Evolutionary conservation across 805 yeast genomes (phyloP), one percentile per base, ranked within the genome.

Genomic region (Scheffersomyces spartinae): DNA sequence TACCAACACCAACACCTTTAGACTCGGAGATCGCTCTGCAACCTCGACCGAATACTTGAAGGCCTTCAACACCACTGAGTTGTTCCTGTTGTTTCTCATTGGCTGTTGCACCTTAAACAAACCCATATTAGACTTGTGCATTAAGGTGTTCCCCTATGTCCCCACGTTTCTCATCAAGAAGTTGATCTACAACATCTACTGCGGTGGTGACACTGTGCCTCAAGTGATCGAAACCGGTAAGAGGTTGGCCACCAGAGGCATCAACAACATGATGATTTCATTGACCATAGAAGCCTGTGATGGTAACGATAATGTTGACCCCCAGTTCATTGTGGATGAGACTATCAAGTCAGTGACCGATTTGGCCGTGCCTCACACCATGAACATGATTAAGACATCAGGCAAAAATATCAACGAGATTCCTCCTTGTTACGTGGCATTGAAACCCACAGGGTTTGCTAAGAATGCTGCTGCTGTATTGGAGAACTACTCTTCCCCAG

Each of bases 221-320:
- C 80, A 85, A 36, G 91, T 86, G 9, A 60, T 71, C 27, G 48
- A 60, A 28, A 79, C 94, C 4, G 94, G 94, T 27, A 55, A 62
- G 28, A 60, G 71, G 31, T 63, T 86, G 37, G 61, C 71, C 28
- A 49, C 65, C 26, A 65, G 94, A 33, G 94, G 94, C 7, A 80
- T 85, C 43, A 72, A 81, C 38, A 88, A 86, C 60, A 83, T 86
- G 94, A 84, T 86, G 94, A 60, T 86, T n/a, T 78, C 93, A 1
- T 71, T 84, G 48, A 83, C 95, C 9, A 85, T 86, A 26, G 97
- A 86, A 54, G 94, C 91, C 29, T 77, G 95, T 27, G 82, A 82
- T 36, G 95, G 94, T 19, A 68, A 68, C 30, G 66, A 70, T 44
- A 60, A 69, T 49, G 59, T 71, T 21, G 74, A 71, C 49, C 72